Conservation (phyloP, 2,329 filamentous ascomycete genomes). For the Coniochaeta ligniaria region DNA sequence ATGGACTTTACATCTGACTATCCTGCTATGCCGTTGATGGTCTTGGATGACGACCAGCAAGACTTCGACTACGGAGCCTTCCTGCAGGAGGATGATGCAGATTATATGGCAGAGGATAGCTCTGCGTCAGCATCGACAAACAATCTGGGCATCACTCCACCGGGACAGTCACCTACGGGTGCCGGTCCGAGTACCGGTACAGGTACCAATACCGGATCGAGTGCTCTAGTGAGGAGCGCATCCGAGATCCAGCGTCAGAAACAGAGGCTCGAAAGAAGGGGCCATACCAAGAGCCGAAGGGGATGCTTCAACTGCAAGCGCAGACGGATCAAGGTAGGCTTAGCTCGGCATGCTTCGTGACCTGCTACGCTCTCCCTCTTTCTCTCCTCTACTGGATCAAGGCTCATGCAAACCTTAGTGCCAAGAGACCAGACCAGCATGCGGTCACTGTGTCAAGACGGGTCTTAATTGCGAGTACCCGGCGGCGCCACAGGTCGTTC, state of each 20-base stretch:
- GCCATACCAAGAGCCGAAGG: constrained; percentile 58
- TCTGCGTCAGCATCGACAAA: constrained; percentile 10
- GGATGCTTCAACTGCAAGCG: constrained; percentile 64
- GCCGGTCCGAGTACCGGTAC: not conserved
- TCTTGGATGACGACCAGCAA: constrained; percentile 18
- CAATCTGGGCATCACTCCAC: not conserved
- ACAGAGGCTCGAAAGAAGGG: constrained; percentile 45
- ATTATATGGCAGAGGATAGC: constrained; percentile 18
- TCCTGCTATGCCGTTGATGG: constrained; percentile 13
- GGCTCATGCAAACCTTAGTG: constrained; percentile 33
- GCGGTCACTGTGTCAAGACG: constrained; percentile 56
- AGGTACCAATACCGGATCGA: not conserved
- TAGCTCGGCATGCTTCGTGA: not conserved
- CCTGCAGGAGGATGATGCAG: constrained; percentile 21
- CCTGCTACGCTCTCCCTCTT: not conserved
- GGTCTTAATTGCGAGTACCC: constrained; percentile 59
- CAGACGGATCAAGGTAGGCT: constrained; percentile 52
- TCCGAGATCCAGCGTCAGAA: constrained; percentile 11
- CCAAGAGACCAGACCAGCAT: constrained; percentile 57
- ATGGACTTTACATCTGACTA: not conserved
- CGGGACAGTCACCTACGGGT: not conserved
- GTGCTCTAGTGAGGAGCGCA: constrained; percentile 5
- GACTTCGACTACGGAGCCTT: constrained; percentile 33
- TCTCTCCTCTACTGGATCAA: not conserved
- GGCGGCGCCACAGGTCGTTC: constrained; percentile 36